Evolutionary conservation across 768 basidiomycete species (phyloP), one percentile per base, ranked within the genome.

Genomic region (Lentinula sp.): DNA sequence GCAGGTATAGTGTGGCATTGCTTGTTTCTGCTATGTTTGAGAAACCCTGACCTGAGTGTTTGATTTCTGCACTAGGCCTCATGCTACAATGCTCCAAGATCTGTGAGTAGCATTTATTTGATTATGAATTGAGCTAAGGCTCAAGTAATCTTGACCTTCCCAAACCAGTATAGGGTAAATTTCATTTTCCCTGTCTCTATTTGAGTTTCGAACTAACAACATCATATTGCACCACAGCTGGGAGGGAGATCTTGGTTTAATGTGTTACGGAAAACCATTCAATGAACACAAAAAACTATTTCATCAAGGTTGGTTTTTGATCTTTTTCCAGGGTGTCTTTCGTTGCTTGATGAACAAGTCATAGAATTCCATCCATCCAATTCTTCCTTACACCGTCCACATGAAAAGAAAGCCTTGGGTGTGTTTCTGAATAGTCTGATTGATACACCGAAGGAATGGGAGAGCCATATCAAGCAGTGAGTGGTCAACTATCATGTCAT

Each of bases 241-340:
- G 55, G 33, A 65, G 42, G 65, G 63, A 54, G 59, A 57, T 42
- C 23, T 63, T 6, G 51, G 39, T 10, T 20, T 65, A 13, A 62
- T 64, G 64, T 59, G 42, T 20, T 60, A 60, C 50, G 59, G 59
- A 32, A 13, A 42, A 39, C 0, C 4, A 4, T 60, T 50, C 49
- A 23, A 54, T 8, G 49, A n/a, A 12, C 36, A 48, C 49, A 51
- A 49, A n/a, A 51, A 23, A 28, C 49, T 60, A 1, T 35, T 46
- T 45, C 57, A 49, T 13, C 42, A 45, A 45, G 39, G 39, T 45
- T 1, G 5, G 20, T 23, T n/a, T 39, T 20, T n/a, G 6, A 28
- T 10, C 20, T 7, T 7, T 15, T n/a, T 10, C 16, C 12, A n/a
- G 7, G 2, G 33, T 33, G 33, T 13, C 37, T 4, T 13, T 10